Conservation (phyloP, 257 asterid genomes). For the Solanum chmielewskii region DNA sequence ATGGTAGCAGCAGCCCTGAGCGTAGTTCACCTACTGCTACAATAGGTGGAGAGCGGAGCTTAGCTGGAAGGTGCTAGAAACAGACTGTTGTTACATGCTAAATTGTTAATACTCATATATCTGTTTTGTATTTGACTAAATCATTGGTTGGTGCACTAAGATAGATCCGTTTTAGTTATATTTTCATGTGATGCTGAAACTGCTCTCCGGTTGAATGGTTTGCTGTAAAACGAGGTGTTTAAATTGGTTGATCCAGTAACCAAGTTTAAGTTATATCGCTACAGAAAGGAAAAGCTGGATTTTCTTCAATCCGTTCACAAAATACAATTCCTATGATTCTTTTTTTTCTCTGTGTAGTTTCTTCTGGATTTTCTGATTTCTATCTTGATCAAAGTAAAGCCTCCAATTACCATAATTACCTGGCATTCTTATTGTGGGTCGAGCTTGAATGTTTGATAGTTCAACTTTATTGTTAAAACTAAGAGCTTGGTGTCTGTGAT, state of each 20-base stretch:
- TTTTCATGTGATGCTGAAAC: not conserved
- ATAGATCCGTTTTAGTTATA: not conserved
- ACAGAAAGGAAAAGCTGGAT: not conserved
- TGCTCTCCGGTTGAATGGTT: not conserved
- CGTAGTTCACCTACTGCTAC: conserved; percentile 22
- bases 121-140: not conserved
- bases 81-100: not conserved
- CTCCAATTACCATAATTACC: not conserved
- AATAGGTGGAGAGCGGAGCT: conserved; percentile 18
- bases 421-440: not conserved
- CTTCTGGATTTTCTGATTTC: not conserved
- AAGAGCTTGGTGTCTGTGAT: not conserved
- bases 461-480: not conserved
- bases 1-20: conserved; percentile 24
- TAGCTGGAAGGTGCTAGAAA: conserved; percentile 25
- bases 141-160: not conserved
- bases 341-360: not conserved
- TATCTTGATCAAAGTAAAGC: not conserved
- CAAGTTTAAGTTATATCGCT: not conserved
- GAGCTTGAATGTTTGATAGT: not conserved
- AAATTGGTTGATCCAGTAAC: not conserved
- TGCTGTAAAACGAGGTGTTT: not conserved
- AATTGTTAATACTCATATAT: not conserved
- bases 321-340: not conserved
- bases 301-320: not conserved